phyloP scores from a whole-genome alignment of 306 rosid species.

The Heteromeles arbutifolia region DNA sequence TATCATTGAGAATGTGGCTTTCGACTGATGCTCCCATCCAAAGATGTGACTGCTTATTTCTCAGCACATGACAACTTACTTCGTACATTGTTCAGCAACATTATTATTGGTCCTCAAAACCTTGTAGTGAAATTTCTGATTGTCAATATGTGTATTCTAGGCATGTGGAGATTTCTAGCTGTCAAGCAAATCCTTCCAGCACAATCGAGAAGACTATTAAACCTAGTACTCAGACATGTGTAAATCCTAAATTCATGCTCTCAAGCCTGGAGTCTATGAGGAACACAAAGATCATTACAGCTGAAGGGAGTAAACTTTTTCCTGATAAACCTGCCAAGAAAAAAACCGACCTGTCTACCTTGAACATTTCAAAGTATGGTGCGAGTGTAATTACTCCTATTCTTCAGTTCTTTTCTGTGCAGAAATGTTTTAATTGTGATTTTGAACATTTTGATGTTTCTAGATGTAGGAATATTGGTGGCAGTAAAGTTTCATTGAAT shows the following conservation, averaged over 20 bases:
- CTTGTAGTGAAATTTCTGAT: slow-evolving; percentile 10
- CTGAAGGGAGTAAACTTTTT: slow-evolving; percentile 42
- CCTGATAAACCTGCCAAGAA: slow-evolving; percentile 35
- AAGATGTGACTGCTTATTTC: neutral
- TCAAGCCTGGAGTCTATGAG: slow-evolving; percentile 28
- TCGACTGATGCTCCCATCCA: neutral
- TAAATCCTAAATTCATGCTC: slow-evolving; percentile 31
- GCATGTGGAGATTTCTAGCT: slow-evolving; percentile 23
- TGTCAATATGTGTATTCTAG: slow-evolving; percentile 10
- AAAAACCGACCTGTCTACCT: slow-evolving; percentile 40
- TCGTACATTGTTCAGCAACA: neutral
- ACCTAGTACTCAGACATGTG: slow-evolving; percentile 25
- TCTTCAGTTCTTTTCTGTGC: slow-evolving; percentile 8
- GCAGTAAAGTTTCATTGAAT: slow-evolving; percentile 26
- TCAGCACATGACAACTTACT: neutral
- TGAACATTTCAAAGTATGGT: slow-evolving; percentile 43
- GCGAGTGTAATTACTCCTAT: neutral
- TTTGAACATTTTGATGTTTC: slow-evolving; percentile 15
- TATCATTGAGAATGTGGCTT: neutral
- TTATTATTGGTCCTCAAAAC: slow-evolving; percentile 1
- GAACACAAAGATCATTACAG: slow-evolving; percentile 30
- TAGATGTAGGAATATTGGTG: slow-evolving; percentile 35
- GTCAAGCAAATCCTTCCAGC: slow-evolving; percentile 40
- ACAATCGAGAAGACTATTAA: slow-evolving; percentile 30
- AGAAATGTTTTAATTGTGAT: neutral